Percentiles rank a stretch among this genome's conserved stretches.
phyloP scores from a whole-genome alignment of 2,329 filamentous ascomycete species.

The Meredithiella fracta region DNA sequence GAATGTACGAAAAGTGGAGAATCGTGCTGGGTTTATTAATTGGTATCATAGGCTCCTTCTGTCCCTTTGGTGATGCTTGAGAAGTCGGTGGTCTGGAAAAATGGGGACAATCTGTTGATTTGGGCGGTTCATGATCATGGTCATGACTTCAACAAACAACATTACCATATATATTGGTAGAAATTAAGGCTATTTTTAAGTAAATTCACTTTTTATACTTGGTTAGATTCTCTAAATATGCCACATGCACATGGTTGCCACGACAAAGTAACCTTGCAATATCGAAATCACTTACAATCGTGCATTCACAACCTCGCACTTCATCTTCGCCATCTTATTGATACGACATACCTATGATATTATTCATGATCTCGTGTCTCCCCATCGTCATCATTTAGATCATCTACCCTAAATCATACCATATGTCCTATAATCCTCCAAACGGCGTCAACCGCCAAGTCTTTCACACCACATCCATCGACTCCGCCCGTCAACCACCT shows the following conservation, averaged over 20 bases:
- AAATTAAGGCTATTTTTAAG: too few relatives aligned
- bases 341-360: too few relatives aligned
- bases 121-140: neutral
- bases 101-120: neutral
- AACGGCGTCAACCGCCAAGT: neutral
- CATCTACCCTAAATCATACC: neutral
- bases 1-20: neutral
- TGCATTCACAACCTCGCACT: too few relatives aligned
- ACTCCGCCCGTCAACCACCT: conserved; percentile 5
- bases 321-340: too few relatives aligned
- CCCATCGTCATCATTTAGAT: neutral
- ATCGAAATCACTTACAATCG: too few relatives aligned
- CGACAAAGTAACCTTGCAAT: too few relatives aligned
- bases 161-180: too few relatives aligned
- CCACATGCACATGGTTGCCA: too few relatives aligned
- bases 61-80: neutral
- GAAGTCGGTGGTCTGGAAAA: neutral
- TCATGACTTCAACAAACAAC: neutral
- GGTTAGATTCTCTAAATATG: too few relatives aligned
- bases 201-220: too few relatives aligned
- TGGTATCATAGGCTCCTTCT: neutral
- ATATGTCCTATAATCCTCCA: neutral
- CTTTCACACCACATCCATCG: conserved; percentile 13
- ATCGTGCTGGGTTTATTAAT: neutral
- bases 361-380: neutral